phyloP scores from a whole-genome alignment of 2,329 filamentous ascomycete genomes.

The Grosmannia serpens region DNA sequence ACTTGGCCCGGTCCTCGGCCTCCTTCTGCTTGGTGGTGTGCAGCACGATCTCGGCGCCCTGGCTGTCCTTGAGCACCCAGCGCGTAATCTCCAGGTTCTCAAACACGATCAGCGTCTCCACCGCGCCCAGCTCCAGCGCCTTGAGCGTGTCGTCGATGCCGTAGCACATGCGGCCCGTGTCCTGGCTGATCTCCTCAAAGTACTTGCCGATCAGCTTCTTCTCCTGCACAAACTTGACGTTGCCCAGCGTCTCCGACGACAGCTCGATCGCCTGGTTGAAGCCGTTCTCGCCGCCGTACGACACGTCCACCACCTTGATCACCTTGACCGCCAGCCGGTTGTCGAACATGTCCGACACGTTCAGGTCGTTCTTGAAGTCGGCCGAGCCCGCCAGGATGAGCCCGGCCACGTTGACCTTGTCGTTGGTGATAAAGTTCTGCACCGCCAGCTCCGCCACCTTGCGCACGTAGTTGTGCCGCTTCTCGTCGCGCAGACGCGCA shows the following conservation, averaged over 20 bases:
- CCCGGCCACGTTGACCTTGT: conserved; percentile 96
- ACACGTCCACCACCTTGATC: conserved; percentile 98
- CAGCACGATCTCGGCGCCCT: conserved; percentile 60
- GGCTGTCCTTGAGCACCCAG: conserved; percentile 75
- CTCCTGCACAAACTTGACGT: conserved; percentile 99
- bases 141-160: conserved; percentile 96
- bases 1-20: conserved; percentile 59
- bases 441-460: conserved; percentile 97
- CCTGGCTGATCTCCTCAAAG: conserved; percentile 98
- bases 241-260: conserved; percentile 87
- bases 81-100: conserved; percentile 94
- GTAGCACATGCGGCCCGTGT: conserved; percentile 94
- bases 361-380: conserved; percentile 99
- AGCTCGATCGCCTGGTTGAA: conserved; percentile 99
- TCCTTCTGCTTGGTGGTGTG: conserved; percentile 87
- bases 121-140: conserved; percentile 88
- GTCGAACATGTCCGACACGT: conserved; percentile 96
- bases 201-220: conserved; percentile 99
- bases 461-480: conserved; percentile 98
- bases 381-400: conserved; percentile 92
- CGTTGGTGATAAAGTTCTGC: conserved; percentile 96
- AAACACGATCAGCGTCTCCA: conserved; percentile 89
- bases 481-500: conserved; percentile 96
- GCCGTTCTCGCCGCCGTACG: conserved; percentile 96
- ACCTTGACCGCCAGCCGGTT: conserved; percentile 84